Percentiles rank a stretch among this genome's conserved stretches.
Conservation (phyloP, 1,284 basidiomycete genomes). For the Lentinula novae-zelandiae region DNA sequence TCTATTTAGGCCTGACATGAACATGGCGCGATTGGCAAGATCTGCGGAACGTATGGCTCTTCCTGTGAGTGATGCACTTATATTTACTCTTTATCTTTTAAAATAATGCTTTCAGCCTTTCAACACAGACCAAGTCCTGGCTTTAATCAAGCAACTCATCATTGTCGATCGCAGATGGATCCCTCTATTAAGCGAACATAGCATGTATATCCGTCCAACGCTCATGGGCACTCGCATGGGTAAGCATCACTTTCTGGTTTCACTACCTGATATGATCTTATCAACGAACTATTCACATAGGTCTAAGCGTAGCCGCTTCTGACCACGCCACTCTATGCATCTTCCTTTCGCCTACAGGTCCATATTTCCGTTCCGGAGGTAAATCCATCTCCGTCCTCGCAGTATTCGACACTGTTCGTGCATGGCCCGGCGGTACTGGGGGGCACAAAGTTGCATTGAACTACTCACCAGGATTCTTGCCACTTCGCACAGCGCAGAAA, state of each 20-base stretch:
- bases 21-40: slow-evolving; percentile 73
- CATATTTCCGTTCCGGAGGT: slow-evolving; percentile 65
- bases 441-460: slow-evolving; percentile 66
- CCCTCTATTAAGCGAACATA: slow-evolving; percentile 62
- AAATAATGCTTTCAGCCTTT: slow-evolving; percentile 45
- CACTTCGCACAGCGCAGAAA: slow-evolving; percentile 58
- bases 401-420: slow-evolving; percentile 63
- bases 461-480: slow-evolving; percentile 66
- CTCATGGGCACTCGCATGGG: slow-evolving; percentile 78
- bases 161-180: slow-evolving; percentile 73
- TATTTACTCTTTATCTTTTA: not conserved
- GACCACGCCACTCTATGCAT: slow-evolving; percentile 72
- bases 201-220: slow-evolving; percentile 79
- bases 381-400: slow-evolving; percentile 72
- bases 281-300: slow-evolving; percentile 22
- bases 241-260: slow-evolving; percentile 21
- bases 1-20: slow-evolving; percentile 77
- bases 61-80: slow-evolving; percentile 39
- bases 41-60: slow-evolving; percentile 63
- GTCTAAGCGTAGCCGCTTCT: slow-evolving; percentile 66
- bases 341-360: slow-evolving; percentile 63
- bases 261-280: too few species aligned
- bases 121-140: slow-evolving; percentile 57
- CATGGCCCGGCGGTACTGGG: slow-evolving; percentile 83
- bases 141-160: slow-evolving; percentile 70